These are phyloP conservation scores for Cercospora sesami DNA, from an alignment of 2,329 filamentous ascomycete genomes.

Conservation along the genomic window DNA sequence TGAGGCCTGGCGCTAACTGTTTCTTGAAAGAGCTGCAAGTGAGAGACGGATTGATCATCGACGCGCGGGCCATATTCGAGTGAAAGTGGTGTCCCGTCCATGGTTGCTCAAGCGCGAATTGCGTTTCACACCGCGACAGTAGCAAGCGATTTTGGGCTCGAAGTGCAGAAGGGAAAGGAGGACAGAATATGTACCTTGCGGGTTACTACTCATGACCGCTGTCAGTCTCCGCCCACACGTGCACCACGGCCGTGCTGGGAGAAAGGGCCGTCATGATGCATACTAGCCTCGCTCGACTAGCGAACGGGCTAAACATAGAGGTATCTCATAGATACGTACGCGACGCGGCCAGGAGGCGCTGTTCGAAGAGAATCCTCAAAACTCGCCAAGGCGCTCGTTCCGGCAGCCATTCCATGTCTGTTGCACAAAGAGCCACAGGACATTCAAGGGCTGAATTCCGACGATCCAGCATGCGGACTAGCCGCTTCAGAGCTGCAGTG, in stretches of 20 bases:
- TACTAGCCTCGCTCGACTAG: constrained; percentile 13
- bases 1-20: constrained; percentile 34
- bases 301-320: constrained; percentile 11
- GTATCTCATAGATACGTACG: constrained; percentile 11
- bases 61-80: constrained; percentile 33
- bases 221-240: constrained; percentile 24
- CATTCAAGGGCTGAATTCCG: constrained; percentile 15
- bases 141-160: constrained; percentile 17
- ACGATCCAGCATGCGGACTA: constrained; percentile 14
- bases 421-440: constrained; percentile 16
- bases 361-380: constrained; percentile 10
- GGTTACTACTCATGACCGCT: constrained; percentile 22
- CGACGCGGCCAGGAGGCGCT: constrained; percentile 17
- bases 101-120: constrained; percentile 24
- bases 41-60: constrained; percentile 31
- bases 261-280: constrained; percentile 20
- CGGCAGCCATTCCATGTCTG: constrained; percentile 17
- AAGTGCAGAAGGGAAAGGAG: constrained; percentile 20
- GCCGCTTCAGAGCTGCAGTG: constrained; percentile 12
- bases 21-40: constrained; percentile 38
- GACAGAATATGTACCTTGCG: constrained; percentile 27
- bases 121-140: constrained; percentile 22
- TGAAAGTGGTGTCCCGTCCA: constrained; percentile 29
- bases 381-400: constrained; percentile 15
- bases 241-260: constrained; percentile 18